Evolutionary conservation across 192 early-diverging fungal genomes (phyloP).

Genomic region (Podila epigama): DNA sequence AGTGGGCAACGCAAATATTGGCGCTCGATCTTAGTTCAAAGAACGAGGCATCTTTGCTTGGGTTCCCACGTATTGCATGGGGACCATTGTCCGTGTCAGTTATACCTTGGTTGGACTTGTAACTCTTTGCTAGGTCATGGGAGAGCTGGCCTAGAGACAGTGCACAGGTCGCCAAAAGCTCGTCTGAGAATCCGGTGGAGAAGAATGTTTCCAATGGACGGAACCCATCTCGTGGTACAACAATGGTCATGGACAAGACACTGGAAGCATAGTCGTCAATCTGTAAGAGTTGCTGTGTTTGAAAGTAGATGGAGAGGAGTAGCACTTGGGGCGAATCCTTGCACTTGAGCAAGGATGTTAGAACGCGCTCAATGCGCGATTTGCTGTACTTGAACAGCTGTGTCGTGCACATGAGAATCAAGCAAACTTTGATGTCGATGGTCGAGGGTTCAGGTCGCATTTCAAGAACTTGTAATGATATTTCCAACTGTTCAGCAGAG

Average conservation of each 20-base stretch:
- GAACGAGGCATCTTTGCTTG: background rate
- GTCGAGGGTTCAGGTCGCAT: conserved; percentile 34
- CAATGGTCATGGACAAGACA: conserved; percentile 31
- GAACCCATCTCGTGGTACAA: conserved; percentile 26
- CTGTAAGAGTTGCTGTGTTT: conserved; percentile 17
- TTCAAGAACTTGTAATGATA: conserved; percentile 31
- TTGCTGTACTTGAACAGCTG: conserved; percentile 38
- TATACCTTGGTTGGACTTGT: background rate
- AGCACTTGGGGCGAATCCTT: conserved; percentile 29
- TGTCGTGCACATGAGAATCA: conserved; percentile 36
- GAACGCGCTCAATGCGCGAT: conserved; percentile 11
- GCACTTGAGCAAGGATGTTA: conserved; percentile 18
- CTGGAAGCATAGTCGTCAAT: conserved; percentile 37
- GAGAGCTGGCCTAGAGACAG: conserved; percentile 12
- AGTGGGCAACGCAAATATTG: conserved; percentile 21
- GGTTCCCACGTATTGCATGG: background rate
- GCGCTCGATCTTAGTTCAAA: conserved; percentile 26
- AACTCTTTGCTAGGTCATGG: background rate
- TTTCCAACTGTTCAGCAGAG: conserved; percentile 27
- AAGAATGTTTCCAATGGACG: conserved; percentile 24
- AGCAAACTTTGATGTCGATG: conserved; percentile 32
- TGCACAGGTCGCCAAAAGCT: conserved; percentile 30
- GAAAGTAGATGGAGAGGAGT: conserved; percentile 17
- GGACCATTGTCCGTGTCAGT: too few species aligned
- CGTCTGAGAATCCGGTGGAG: conserved; percentile 12